Conservation (phyloP, 2,329 filamentous ascomycete genomes). For the Diaporthe helianthi region DNA sequence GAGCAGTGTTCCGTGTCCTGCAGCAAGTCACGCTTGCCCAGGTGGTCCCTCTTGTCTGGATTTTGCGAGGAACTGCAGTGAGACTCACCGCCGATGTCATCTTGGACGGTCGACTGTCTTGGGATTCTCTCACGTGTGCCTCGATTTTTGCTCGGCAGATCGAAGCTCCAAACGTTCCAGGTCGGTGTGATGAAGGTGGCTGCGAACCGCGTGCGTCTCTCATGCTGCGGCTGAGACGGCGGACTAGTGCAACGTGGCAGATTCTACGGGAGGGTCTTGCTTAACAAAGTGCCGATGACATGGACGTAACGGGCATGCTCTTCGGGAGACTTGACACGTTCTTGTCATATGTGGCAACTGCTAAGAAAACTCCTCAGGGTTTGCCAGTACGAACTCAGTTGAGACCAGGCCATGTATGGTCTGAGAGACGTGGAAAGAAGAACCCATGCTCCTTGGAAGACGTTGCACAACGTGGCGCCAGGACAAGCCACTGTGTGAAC, state of each 20-base stretch:
- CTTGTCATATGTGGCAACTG: constrained; percentile 2
- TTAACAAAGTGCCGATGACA: neutral
- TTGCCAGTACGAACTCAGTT: neutral
- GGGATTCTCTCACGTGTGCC: neutral
- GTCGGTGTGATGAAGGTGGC: neutral
- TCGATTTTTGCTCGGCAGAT: neutral
- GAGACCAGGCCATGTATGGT: neutral
- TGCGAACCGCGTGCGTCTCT: neutral
- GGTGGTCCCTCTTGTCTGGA: neutral
- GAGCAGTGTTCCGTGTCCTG: neutral
- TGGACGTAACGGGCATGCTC: neutral
- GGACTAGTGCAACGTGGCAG: neutral
- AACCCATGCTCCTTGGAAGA: neutral
- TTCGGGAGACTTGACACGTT: neutral
- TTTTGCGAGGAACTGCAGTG: neutral
- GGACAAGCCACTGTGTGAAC: neutral
- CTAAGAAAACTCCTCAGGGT: neutral
- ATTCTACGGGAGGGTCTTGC: neutral
- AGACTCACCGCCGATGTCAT: constrained; percentile 17
- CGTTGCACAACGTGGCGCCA: neutral
- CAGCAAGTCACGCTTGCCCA: neutral
- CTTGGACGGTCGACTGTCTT: neutral
- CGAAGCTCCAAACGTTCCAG: neutral
- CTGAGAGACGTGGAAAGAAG: neutral
- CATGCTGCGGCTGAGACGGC: neutral